Base-by-base conservation (phyloP, 1,284 basidiomycete genomes). In the Ustilago trichophora region DNA sequence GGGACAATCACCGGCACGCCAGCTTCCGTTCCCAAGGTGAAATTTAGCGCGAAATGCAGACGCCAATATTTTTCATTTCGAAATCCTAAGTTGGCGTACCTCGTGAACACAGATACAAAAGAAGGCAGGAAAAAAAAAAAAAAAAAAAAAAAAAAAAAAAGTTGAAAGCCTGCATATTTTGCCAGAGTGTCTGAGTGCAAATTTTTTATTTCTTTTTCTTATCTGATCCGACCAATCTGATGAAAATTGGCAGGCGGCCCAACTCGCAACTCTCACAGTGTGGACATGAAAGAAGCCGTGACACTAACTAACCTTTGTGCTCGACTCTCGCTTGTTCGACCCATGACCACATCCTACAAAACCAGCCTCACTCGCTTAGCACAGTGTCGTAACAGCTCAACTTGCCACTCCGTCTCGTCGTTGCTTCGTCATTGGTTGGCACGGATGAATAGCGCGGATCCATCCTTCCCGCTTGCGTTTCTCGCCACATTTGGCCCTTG, bases 161-260 rank as follows among this genome's bases (percentile, higher is more conserved):
- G 3, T 21, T 24, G n/a, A 16, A 36, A 13, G n/a, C n/a, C 27
- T 29, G 27, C 27, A 29, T 35, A 29, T 46, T n/a, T n/a, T n/a
- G n/a, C n/a, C 4, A 16, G 27, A 8, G 7, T 15, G 24, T 46
- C 43, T 27, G 42, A 41, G 50, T 44, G 26, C 34, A 40, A 55
- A 55, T 47, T 33, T 25, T 47, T 21, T 19, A 38, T n/a, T 24
- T 16, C 25, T 19, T 24, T 46, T 37, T n/a, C n/a, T n/a, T 62
- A 62, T 62, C 58, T 50, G 58, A 62, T 62, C 51, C 46, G 51
- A 52, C 32, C 46, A 54, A 62, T n/a, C n/a, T n/a, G 35, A 50
- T 37, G 44, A 26, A 35, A 25, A 29, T 29, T n/a, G n/a, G n/a
- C n/a, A n/a, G n/a, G n/a, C n/a, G n/a, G n/a, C n/a, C n/a, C n/a